These are phyloP conservation scores for Xylaria palmicola DNA, from an alignment of 495 filamentous ascomycete genomes.

Conservation along the genomic window DNA sequence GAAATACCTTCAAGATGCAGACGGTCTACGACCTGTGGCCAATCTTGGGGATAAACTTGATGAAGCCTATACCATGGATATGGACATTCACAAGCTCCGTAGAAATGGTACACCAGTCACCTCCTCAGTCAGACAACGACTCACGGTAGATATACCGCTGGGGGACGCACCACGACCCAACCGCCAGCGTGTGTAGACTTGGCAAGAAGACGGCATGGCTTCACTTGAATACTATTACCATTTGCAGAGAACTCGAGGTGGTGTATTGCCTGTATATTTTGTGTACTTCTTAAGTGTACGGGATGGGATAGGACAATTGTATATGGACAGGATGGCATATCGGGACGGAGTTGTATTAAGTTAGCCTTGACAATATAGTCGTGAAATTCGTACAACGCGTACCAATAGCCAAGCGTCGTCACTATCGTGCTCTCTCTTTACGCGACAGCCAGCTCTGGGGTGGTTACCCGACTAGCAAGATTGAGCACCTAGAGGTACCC, in stretches of 20 bases:
- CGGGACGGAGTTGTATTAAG: background rate
- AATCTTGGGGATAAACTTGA: constrained; percentile 12
- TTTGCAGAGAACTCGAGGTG: background rate
- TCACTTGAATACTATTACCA: background rate
- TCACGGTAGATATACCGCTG: constrained; percentile 22
- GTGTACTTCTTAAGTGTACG: background rate
- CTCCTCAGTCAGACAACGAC: constrained; percentile 6
- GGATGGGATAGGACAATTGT: background rate
- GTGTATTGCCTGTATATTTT: background rate
- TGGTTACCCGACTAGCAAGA: no score
- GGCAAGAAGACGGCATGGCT: background rate
- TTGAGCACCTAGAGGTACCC: no score
- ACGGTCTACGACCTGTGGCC: background rate
- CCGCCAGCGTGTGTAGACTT: background rate
- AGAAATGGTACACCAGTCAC: constrained; percentile 11
- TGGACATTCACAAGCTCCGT: constrained; percentile 17
- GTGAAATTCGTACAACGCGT: background rate
- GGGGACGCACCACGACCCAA: background rate
- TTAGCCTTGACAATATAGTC: background rate
- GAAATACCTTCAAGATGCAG: constrained; percentile 8
- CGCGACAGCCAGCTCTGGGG: no score
- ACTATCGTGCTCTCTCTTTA: no score
- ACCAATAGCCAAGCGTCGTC: no score
- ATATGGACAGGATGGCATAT: background rate
- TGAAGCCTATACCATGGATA: constrained; percentile 21